Evolutionary conservation across 2,329 filamentous ascomycete species (phyloP).

Genomic region (Elsinoe batatas): DNA sequence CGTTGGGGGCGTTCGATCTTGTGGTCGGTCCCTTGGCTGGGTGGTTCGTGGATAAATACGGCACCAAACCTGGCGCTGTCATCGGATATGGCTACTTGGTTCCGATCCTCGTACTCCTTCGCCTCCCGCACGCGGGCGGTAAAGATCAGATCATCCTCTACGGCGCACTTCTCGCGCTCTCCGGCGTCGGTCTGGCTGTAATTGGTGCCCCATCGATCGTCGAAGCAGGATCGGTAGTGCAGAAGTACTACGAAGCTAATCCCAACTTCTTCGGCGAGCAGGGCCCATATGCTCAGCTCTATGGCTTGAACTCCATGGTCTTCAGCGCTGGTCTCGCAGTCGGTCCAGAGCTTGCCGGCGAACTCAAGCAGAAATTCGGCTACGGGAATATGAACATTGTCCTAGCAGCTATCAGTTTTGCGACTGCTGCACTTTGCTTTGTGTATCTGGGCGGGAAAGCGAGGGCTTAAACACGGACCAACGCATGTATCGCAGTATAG

Average conservation of each 20-base stretch:
- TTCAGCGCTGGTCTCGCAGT: conserved; percentile 51
- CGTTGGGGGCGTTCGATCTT: conserved; percentile 36
- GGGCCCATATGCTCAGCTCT: conserved; percentile 56
- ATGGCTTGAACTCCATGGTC: conserved; percentile 54
- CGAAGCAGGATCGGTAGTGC: conserved; percentile 46
- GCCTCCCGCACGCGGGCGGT: conserved; percentile 33
- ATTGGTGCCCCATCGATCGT: conserved; percentile 48
- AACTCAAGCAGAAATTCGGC: conserved; percentile 41
- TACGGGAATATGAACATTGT: conserved; percentile 51
- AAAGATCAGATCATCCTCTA: conserved; percentile 37
- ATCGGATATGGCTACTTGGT: conserved; percentile 35
- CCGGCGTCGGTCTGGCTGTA: conserved; percentile 43
- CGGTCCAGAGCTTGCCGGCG: conserved; percentile 49
- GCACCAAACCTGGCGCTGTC: conserved; percentile 34
- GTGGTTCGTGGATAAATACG: conserved; percentile 38
- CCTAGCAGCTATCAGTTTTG: conserved; percentile 36
- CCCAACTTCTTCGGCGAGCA: conserved; percentile 44
- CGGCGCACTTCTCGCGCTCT: conserved; percentile 36
- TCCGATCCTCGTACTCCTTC: conserved; percentile 34
- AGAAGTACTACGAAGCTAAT: conserved; percentile 47
- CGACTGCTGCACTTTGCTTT: conserved; percentile 36
- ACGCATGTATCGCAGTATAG: neutral
- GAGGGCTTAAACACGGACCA: no score
- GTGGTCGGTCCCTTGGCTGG: conserved; percentile 39
- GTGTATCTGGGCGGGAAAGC: conserved; percentile 39